Evolutionary conservation across 2,329 filamentous ascomycete genomes (phyloP), one percentile per base, ranked within the genome.

Genomic region (Didymella keratinophila): DNA sequence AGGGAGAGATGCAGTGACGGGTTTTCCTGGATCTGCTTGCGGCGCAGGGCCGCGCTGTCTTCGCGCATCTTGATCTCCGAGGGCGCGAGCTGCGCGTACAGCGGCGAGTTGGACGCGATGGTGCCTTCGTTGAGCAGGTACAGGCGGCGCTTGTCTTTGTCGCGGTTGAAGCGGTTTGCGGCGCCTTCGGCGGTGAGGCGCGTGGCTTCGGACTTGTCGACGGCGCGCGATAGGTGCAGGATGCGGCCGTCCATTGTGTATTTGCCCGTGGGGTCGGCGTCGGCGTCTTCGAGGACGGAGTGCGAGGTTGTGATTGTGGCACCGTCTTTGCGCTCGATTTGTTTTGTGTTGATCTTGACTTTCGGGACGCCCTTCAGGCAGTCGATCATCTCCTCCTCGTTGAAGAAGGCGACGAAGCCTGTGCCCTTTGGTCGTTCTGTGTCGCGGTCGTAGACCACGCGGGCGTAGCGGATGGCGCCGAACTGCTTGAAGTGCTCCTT

Each of bases 191-290:
- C 88, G 6, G 90, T 88, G 25, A 98, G 84, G 51, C 87, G 87
- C 39, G 83, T 83, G 1, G 95, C 95, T 76, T 96, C 89, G 48
- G 87, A 85, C 75, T 92, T 93, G 78, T 89, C 90, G 11, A 99
- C 93, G 7, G 95, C 95, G 56, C 89, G 89, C 2, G 91, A 86
- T 23, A 99, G 83, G 67, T 94, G 90, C 7, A 99, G 82, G 16
- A 97, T 86, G 59, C 95, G 91, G 4, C 93, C 93, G 41, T 97
- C 92, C 46, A 99, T 83, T 0, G 93, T 98, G 80, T 97, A 99
- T 66, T 86, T 87, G 53, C 95, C 95, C 37, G 87, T 87, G 0
- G 89, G 87, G 71, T 99, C 96, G 16, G 88, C 84, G 43, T 87
- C 87, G 65, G 96, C 92, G 73, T 97, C 89, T 74, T 98, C 90